Base-by-base conservation (phyloP, 2,329 filamentous ascomycete genomes). In the Epicoccum nigrum region DNA sequence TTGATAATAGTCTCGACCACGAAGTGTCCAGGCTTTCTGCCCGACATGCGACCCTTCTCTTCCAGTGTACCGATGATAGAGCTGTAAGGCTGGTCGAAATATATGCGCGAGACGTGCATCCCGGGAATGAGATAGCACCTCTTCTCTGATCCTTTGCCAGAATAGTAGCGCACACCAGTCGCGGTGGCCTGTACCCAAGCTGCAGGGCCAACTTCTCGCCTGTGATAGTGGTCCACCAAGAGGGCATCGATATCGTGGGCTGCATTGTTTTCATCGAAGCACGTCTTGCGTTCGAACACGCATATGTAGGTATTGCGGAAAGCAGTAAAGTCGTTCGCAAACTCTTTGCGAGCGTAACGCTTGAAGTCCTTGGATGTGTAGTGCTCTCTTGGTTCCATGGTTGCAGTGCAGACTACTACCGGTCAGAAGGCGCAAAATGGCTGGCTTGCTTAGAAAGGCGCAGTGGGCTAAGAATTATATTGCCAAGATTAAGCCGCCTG, bases 1-100 rank as follows among this genome's bases (percentile, higher is more conserved):
- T 45, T 43, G 21, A 57, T 45, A 5, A 33, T 45, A 7, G 38
- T 41, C 7, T 57, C 46, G 13, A 46, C 40, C 5, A 54, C 15
- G 4, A 42, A 30, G 12, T 31, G 23, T 8, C 32, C 39, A 20
- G 50, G 42, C 23, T 35, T 28, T 25, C 37, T 17, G 16, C 25
- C 31, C n/a, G 21, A 8, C 4, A 13, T 12, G 20, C 31, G 15
- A 23, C 35, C 38, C 21, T n/a, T 21, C 13, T 13, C 23, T 19
- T 16, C 31, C 20, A 28, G 32, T 9, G 21, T 4, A 1, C 21
- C 42, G 11, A 28, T 13, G 8, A 35, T 4, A 2, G 7, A 12
- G n/a, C 15, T 39, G 34, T 39, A 46, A 3, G 19, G 27, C 6
- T 27, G 6, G 3, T 7, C 27, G 8, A 19, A 46, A 11, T 46